Evolutionary conservation across 805 yeast species (phyloP).

Genomic region (Lachancea fermentati): DNA sequence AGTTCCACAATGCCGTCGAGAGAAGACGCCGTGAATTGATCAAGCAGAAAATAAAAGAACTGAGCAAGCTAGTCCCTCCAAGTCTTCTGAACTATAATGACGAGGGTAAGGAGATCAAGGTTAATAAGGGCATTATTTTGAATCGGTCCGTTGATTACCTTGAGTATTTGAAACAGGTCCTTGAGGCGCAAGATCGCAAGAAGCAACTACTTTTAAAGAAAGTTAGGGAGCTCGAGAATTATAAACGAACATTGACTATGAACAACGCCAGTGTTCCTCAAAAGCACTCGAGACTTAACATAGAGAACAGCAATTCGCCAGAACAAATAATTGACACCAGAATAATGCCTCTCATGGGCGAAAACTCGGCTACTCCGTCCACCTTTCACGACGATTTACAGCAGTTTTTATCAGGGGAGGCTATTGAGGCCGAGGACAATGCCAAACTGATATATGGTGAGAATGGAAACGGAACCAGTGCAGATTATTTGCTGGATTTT

Average conservation of each 20-base stretch:
- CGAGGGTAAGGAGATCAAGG: slow-evolving; percentile 60
- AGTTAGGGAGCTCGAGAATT: slow-evolving; percentile 33
- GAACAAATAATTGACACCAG: slow-evolving; percentile 28
- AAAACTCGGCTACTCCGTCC: slow-evolving; percentile 7
- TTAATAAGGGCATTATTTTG: slow-evolving; percentile 76
- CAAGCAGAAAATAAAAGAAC: slow-evolving; percentile 79
- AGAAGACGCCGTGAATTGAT: slow-evolving; percentile 86
- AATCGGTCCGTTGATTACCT: slow-evolving; percentile 78
- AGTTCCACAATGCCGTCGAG: slow-evolving; percentile 92
- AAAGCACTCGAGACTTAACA: background rate
- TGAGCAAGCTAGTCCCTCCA: slow-evolving; percentile 79
- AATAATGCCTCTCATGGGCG: slow-evolving; percentile 7
- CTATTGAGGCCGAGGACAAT: slow-evolving; percentile 31
- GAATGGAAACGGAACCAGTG: slow-evolving; percentile 16
- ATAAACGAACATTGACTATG: slow-evolving; percentile 5
- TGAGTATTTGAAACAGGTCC: slow-evolving; percentile 54
- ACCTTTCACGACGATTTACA: slow-evolving; percentile 23
- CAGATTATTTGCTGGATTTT: slow-evolving; percentile 29
- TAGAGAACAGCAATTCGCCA: slow-evolving; percentile 11
- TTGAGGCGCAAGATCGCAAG: slow-evolving; percentile 49
- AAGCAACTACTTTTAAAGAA: slow-evolving; percentile 37
- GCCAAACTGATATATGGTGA: slow-evolving; percentile 26
- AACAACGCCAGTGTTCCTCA: background rate
- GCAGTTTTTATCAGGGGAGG: slow-evolving; percentile 29
- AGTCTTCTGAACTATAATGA: slow-evolving; percentile 46